Percentiles rank a stretch among this genome's conserved stretches.
Evolutionary conservation across 2,329 filamentous ascomycete genomes (phyloP).

Genomic region (Scytalidium lignicola): DNA sequence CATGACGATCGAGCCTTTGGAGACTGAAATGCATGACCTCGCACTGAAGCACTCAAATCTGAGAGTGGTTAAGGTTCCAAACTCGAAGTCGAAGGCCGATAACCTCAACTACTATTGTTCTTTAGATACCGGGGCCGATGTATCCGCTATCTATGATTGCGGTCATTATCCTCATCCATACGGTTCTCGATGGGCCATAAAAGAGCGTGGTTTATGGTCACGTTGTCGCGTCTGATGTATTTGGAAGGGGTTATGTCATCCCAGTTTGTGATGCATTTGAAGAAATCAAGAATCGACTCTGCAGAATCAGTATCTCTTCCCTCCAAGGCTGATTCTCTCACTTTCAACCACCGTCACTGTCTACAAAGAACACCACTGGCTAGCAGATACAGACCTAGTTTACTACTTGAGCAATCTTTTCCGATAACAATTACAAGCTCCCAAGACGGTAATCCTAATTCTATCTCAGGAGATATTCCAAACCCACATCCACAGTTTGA

Average conservation of each 20-base stretch:
- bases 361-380: too few relatives aligned
- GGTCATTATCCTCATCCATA: conserved; percentile 46
- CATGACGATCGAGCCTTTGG: conserved; percentile 38
- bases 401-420: too few relatives aligned
- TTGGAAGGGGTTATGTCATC: conserved; percentile 14
- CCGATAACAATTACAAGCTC: too few relatives aligned
- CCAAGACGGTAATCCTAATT: too few relatives aligned
- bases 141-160: conserved; percentile 44
- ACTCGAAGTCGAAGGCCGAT: conserved; percentile 44
- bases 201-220: conserved; percentile 28
- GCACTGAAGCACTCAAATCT: conserved; percentile 33
- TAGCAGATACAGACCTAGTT: too few relatives aligned
- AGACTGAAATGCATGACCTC: conserved; percentile 35
- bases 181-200: conserved; percentile 41
- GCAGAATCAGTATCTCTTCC: too few relatives aligned
- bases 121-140: conserved; percentile 37
- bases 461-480: too few relatives aligned
- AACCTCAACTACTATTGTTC: conserved; percentile 44
- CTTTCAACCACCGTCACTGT: too few relatives aligned
- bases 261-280: conserved; percentile 5
- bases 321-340: too few relatives aligned
- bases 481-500: too few relatives aligned
- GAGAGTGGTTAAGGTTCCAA: conserved; percentile 40
- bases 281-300: too few relatives aligned
- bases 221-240: conserved; percentile 15